phyloP scores from a whole-genome alignment of 805 yeast genomes.

The Spathaspora arborariae region DNA sequence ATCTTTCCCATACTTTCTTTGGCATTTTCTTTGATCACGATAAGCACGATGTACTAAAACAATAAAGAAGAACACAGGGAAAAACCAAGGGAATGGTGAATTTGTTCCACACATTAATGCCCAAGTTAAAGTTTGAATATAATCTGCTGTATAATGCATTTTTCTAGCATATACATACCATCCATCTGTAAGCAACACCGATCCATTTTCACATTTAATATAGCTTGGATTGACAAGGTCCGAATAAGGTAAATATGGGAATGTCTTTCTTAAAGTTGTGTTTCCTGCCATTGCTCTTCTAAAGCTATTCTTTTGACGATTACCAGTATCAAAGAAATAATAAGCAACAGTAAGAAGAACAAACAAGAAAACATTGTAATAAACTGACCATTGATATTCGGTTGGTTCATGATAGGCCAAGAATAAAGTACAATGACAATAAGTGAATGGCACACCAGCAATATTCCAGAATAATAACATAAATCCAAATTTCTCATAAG shows the following conservation, averaged over 20 bases:
- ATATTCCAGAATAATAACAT: conserved; percentile 98
- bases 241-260: conserved; percentile 90
- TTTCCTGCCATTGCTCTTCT: conserved; percentile 84
- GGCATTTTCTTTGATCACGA: conserved; percentile 85
- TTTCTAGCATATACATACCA: conserved; percentile 95
- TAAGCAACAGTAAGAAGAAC: conserved; percentile 63
- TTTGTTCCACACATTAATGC: conserved; percentile 84
- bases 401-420: conserved; percentile 78
- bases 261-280: conserved; percentile 68
- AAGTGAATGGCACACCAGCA: conserved; percentile 98
- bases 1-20: conserved; percentile 85
- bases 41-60: conserved; percentile 85
- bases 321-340: conserved; percentile 91
- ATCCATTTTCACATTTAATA: conserved; percentile 81
- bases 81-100: conserved; percentile 94
- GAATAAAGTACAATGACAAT: conserved; percentile 88
- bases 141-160: conserved; percentile 93
- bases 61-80: conserved; percentile 83
- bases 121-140: conserved; percentile 85
- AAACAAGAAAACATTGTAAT: conserved; percentile 56
- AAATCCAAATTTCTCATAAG: conserved; percentile 98
- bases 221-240: conserved; percentile 79
- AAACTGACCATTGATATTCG: conserved; percentile 71
- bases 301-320: conserved; percentile 93
- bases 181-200: conserved; percentile 83